These are phyloP conservation scores for Anthracocystis panici-leucophaei DNA, from an alignment of 1,284 basidiomycete genomes.

Conservation along the genomic window DNA sequence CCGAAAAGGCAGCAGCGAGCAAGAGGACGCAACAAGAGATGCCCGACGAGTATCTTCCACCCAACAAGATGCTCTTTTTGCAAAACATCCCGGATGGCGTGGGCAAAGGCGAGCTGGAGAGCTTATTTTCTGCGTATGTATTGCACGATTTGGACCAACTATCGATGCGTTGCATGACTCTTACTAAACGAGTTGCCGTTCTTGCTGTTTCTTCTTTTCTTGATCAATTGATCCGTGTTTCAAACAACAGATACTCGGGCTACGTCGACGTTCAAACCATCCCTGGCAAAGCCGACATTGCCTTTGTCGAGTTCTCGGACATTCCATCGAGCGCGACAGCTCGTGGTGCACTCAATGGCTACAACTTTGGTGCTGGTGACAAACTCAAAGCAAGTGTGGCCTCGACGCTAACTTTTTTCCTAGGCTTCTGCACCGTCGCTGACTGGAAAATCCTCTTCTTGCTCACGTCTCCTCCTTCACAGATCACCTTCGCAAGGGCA, in stretches of 20 bases:
- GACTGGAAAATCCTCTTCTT: not conserved
- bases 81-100: slow-evolving; percentile 73
- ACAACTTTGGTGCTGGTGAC: slow-evolving; percentile 61
- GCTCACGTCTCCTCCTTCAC: not conserved
- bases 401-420: no score
- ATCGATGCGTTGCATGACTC: not conserved
- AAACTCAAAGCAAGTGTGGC: slow-evolving; percentile 60
- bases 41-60: slow-evolving; percentile 99
- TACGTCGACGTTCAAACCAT: slow-evolving; percentile 65
- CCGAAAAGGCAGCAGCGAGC: slow-evolving; percentile 31
- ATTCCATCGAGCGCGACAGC: slow-evolving; percentile 58
- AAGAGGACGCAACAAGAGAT: slow-evolving; percentile 71
- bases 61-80: slow-evolving; percentile 98
- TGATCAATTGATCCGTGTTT: not conserved
- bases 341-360: slow-evolving; percentile 64
- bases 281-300: slow-evolving; percentile 65
- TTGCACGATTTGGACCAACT: not conserved
- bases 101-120: slow-evolving; percentile 57
- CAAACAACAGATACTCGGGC: slow-evolving; percentile 47
- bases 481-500: slow-evolving; percentile 57
- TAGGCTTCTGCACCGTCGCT: not conserved
- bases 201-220: not conserved
- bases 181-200: not conserved
- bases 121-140: slow-evolving; percentile 59
- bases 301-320: slow-evolving; percentile 67